A percentile compares a stretch with the other conserved stretches of the same genome.
phyloP scores from a whole-genome alignment of 2,329 filamentous ascomycete species.

The Albophoma yamanashiensis region DNA sequence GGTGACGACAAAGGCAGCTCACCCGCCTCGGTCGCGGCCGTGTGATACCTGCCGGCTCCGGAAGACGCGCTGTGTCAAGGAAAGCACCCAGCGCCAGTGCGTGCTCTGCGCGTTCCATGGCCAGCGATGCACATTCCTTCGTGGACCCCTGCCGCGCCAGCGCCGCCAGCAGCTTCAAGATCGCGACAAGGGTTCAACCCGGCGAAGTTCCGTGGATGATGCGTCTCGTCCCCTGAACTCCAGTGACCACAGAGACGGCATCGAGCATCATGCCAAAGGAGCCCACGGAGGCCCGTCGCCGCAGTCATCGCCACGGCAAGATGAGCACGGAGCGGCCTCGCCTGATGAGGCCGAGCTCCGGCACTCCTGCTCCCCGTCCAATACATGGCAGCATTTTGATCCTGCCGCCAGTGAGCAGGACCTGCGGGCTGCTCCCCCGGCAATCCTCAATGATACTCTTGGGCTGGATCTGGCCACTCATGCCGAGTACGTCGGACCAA shows the following conservation, averaged over 20 bases:
- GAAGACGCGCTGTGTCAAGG: conserved; percentile 55
- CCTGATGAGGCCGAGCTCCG: neutral
- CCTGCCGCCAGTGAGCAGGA: neutral
- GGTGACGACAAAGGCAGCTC: neutral
- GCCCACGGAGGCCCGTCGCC: neutral
- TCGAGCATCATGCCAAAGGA: neutral
- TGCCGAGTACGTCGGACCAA: conserved; percentile 49
- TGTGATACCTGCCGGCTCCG: conserved; percentile 55
- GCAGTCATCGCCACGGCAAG: neutral
- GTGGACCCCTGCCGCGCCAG: conserved; percentile 21
- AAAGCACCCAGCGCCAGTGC: conserved; percentile 47
- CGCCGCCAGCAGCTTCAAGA: conserved; percentile 6
- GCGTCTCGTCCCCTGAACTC: neutral
- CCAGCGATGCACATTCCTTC: conserved; percentile 54
- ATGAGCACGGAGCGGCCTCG: neutral
- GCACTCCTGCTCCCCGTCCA: conserved; percentile 5
- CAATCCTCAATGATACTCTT: conserved; percentile 30
- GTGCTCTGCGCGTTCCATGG: conserved; percentile 57
- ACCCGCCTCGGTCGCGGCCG: conserved; percentile 24
- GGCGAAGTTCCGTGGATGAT: neutral
- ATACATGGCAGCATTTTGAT: neutral
- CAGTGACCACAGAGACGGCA: neutral
- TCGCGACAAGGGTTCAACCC: neutral
- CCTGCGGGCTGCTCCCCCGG: conserved; percentile 8
- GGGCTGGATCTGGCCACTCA: conserved; percentile 48